phyloP scores from a whole-genome alignment of 192 early-diverging fungal genomes.

The Linnemannia schmuckeri region DNA sequence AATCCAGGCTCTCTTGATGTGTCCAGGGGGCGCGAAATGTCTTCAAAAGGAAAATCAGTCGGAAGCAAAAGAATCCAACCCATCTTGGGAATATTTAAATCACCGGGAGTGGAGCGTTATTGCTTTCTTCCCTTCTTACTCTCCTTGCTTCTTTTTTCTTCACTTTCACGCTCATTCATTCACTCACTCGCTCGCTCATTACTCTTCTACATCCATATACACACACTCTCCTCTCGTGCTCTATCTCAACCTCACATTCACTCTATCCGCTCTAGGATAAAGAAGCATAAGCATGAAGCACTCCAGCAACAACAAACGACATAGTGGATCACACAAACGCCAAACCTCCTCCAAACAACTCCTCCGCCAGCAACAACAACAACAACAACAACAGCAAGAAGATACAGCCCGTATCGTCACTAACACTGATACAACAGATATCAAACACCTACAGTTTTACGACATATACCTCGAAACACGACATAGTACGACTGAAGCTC shows the following conservation, averaged over 20 bases:
- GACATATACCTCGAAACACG: conserved; percentile 15
- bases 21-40: background rate
- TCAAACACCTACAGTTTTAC: conserved; percentile 4
- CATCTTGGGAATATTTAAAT: background rate
- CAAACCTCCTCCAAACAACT: background rate
- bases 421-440: background rate
- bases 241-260: background rate
- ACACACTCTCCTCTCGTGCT: background rate
- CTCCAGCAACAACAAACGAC: background rate
- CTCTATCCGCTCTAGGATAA: background rate
- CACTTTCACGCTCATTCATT: background rate
- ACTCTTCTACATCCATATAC: too few relatives aligned
- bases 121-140: background rate
- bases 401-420: background rate
- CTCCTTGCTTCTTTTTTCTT: background rate
- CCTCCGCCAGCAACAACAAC: background rate
- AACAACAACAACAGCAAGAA: background rate
- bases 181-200: background rate
- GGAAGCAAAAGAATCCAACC: background rate
- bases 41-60: conserved; percentile 9
- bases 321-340: background rate
- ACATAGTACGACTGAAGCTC: background rate
- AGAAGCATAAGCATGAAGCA: background rate
- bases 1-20: background rate
- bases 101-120: background rate